Conservation (phyloP, 441 rosid species). For the Brassica balearica region DNA sequence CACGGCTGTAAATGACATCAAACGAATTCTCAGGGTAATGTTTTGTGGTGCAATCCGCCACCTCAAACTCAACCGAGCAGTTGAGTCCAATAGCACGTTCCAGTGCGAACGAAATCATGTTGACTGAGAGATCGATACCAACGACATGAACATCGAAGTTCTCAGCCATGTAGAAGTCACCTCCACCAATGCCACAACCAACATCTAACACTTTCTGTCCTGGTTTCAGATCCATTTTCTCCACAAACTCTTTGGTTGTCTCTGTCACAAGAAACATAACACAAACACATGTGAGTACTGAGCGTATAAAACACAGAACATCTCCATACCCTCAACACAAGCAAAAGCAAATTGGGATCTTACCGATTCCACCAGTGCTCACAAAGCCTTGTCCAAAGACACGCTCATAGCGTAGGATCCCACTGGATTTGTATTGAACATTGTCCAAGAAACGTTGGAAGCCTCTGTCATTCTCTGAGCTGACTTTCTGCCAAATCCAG, state of each 20-base stretch:
- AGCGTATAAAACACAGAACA: neutral
- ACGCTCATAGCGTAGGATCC: constrained; percentile 92
- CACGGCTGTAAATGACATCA: constrained; percentile 96
- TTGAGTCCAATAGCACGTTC: constrained; percentile 94
- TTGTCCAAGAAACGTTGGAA: constrained; percentile 96
- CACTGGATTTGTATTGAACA: constrained; percentile 84
- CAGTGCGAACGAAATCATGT: constrained; percentile 94
- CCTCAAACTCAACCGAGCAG: constrained; percentile 92
- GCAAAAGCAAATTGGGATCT: neutral
- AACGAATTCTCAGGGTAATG: constrained; percentile 74
- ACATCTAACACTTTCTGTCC: constrained; percentile 97
- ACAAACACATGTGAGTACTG: neutral
- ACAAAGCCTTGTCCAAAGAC: constrained; percentile 95
- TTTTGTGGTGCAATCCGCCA: constrained; percentile 92
- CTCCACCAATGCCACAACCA: constrained; percentile 99
- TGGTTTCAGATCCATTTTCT: constrained; percentile 78
- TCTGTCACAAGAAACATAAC: constrained; percentile 52
- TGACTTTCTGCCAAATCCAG: constrained; percentile 92
- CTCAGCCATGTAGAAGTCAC: constrained; percentile 98
- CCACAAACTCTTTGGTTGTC: constrained; percentile 95
- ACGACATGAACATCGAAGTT: constrained; percentile 81
- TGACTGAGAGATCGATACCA: constrained; percentile 93
- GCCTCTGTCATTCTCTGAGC: constrained; percentile 79
- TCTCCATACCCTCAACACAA: constrained; percentile 60
- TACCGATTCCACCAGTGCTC: constrained; percentile 98